phyloP scores from a whole-genome alignment of 2,329 filamentous ascomycete genomes.

The Fusarium nodosum region DNA sequence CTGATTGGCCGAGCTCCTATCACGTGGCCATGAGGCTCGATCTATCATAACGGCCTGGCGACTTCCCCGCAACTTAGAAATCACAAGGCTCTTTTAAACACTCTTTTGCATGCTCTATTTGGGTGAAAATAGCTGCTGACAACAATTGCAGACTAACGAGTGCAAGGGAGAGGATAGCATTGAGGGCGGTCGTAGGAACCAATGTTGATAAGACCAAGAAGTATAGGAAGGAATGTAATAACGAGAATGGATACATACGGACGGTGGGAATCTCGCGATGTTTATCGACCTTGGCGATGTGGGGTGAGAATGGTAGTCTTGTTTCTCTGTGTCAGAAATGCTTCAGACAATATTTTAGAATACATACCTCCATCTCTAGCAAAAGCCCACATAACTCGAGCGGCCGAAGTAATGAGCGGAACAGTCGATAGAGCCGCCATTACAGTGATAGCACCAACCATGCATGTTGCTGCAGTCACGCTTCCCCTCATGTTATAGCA shows the following conservation, averaged over 20 bases:
- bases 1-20: no score
- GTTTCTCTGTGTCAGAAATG: fast-evolving
- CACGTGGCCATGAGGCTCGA: no score
- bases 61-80: no score
- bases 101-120: no score
- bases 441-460: conserved; percentile 16
- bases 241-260: conserved; percentile 21
- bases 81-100: no score
- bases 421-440: conserved; percentile 36
- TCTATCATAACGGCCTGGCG: no score
- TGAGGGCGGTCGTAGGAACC: conserved; percentile 44
- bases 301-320: conserved; percentile 35
- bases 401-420: conserved; percentile 30
- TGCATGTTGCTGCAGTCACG: not conserved
- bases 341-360: not conserved
- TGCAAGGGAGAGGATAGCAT: conserved; percentile 37
- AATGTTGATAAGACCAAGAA: conserved; percentile 43
- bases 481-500: conserved; percentile 27
- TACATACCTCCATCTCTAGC: conserved; percentile 34
- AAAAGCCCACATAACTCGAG: conserved; percentile 43
- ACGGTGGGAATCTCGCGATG: conserved; percentile 23
- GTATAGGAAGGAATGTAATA: conserved; percentile 22
- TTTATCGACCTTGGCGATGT: conserved; percentile 26
- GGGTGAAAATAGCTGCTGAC: conserved; percentile 26
- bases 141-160: conserved; percentile 31